Evolutionary conservation across 1,139 yeast genomes (phyloP).

Genomic region (Nakaseomyces sp.): DNA sequence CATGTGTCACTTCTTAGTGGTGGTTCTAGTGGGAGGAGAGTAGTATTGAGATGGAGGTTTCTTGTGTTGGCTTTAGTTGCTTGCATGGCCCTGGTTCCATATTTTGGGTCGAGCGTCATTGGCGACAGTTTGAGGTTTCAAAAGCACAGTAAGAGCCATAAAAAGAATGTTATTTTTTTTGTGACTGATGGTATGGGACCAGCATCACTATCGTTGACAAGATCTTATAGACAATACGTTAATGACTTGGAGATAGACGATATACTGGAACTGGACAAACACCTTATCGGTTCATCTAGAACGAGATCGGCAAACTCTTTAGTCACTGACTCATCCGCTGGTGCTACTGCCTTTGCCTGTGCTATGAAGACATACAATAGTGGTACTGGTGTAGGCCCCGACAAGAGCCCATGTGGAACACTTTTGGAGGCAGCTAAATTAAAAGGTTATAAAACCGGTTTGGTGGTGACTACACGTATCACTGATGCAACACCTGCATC

Average conservation of each 20-base stretch:
- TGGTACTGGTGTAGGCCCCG: conserved; percentile 67
- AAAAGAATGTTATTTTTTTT: conserved; percentile 66
- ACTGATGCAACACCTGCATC: conserved; percentile 90
- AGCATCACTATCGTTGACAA: conserved; percentile 64
- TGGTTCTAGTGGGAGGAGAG: background rate
- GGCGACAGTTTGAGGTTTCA: background rate
- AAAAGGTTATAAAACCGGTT: conserved; percentile 68
- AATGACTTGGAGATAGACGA: conserved; percentile 46
- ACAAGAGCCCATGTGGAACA: conserved; percentile 65
- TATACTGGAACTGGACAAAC: conserved; percentile 51
- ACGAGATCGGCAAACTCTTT: conserved; percentile 65
- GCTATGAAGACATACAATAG: conserved; percentile 74
- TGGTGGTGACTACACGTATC: conserved; percentile 78
- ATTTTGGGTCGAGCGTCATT: background rate
- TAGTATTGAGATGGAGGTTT: background rate
- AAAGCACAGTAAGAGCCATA: background rate
- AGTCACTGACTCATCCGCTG: conserved; percentile 88
- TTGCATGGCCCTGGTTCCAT: background rate
- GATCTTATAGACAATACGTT: conserved; percentile 56
- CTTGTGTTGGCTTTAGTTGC: background rate
- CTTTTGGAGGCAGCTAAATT: conserved; percentile 74
- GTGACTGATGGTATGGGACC: conserved; percentile 94
- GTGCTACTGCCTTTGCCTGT: conserved; percentile 85
- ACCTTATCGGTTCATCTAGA: conserved; percentile 66
- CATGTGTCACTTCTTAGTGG: background rate